Evolutionary conservation across 2,329 filamentous ascomycete species (phyloP).

Genomic region (Xylariales sp.): DNA sequence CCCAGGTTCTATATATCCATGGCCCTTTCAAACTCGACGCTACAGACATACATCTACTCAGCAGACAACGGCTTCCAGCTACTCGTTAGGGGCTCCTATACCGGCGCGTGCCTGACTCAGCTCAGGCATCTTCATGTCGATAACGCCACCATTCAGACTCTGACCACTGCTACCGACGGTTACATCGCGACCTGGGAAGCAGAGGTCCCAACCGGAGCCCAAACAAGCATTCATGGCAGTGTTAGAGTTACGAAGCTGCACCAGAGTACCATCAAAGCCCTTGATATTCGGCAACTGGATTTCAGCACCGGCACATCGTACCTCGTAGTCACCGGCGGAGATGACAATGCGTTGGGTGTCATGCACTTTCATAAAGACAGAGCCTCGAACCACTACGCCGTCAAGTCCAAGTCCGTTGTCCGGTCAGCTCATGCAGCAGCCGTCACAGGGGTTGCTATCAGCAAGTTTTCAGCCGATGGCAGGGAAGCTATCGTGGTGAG

Average conservation of each 20-base stretch:
- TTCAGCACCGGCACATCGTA: slow-evolving; percentile 22
- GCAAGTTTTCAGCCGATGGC: neutral
- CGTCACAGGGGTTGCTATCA: slow-evolving; percentile 52
- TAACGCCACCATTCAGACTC: slow-evolving; percentile 32
- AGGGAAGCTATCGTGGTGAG: slow-evolving; percentile 32
- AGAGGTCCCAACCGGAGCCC: slow-evolving; percentile 8
- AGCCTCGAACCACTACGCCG: slow-evolving; percentile 9
- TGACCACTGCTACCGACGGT: slow-evolving; percentile 80
- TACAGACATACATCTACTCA: slow-evolving; percentile 57
- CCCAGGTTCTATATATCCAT: slow-evolving; percentile 58
- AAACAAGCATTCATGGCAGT: slow-evolving; percentile 19
- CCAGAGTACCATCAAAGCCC: slow-evolving; percentile 73
- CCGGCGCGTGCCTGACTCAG: slow-evolving; percentile 72
- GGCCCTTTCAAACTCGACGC: slow-evolving; percentile 77
- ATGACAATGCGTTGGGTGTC: slow-evolving; percentile 73
- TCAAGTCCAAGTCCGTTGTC: slow-evolving; percentile 31
- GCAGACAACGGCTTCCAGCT: slow-evolving; percentile 38
- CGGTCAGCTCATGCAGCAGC: slow-evolving; percentile 66
- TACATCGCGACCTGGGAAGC: slow-evolving; percentile 58
- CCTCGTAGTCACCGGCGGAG: slow-evolving; percentile 71
- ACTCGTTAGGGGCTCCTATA: slow-evolving; percentile 55
- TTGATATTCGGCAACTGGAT: slow-evolving; percentile 35
- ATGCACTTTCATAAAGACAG: slow-evolving; percentile 18
- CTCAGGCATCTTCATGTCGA: slow-evolving; percentile 35
- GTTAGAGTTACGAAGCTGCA: slow-evolving; percentile 51